Conservation (phyloP, 129 eudicot species). For the Helichrysum umbraculigerum region DNA sequence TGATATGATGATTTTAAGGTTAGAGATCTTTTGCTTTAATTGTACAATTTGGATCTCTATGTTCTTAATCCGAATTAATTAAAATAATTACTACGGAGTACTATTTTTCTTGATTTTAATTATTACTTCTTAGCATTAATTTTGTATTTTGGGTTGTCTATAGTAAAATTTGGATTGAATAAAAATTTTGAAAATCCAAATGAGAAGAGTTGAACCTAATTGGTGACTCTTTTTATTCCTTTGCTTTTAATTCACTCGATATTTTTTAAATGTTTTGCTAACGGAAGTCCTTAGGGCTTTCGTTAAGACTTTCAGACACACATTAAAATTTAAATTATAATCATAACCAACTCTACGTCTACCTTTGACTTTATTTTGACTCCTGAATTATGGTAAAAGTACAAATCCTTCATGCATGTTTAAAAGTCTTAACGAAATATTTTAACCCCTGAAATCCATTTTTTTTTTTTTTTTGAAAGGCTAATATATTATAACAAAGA, state of each 20-base stretch:
- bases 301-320: too few relatives aligned
- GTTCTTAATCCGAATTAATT: constrained; percentile 24
- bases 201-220: constrained; percentile 1
- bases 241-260: constrained; percentile 16
- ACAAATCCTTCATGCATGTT: too few relatives aligned
- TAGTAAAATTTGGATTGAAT: background rate
- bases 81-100: constrained; percentile 9
- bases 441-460: too few relatives aligned
- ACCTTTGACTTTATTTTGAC: too few relatives aligned
- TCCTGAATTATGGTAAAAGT: too few relatives aligned
- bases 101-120: background rate
- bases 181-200: background rate
- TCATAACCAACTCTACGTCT: too few relatives aligned
- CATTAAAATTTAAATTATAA: too few relatives aligned
- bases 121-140: background rate
- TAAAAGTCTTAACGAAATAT: too few relatives aligned
- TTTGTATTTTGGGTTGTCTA: background rate
- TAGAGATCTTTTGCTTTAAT: constrained; percentile 48
- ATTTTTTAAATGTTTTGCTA: too few relatives aligned
- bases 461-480: too few relatives aligned
- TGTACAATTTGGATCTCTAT: constrained; percentile 60
- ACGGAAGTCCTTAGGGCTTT: too few relatives aligned
- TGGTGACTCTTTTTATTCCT: constrained; percentile 26
- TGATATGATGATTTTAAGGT: constrained; percentile 23
- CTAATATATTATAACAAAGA: too few relatives aligned